phyloP scores from a whole-genome alignment of 2,329 filamentous ascomycete species.

The Sordariomycetes sp. region DNA sequence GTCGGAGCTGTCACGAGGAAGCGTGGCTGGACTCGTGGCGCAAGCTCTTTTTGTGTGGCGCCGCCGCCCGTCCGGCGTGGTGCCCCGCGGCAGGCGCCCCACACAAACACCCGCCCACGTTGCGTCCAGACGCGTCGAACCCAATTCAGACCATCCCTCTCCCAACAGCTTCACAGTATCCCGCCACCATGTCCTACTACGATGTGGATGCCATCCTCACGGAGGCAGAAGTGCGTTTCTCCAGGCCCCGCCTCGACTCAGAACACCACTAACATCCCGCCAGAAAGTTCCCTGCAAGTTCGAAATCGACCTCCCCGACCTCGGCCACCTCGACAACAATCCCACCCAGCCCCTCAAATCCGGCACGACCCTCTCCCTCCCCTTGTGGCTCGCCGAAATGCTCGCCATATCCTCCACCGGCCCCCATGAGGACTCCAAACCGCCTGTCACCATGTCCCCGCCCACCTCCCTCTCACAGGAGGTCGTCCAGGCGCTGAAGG shows the following conservation, averaged over 20 bases:
- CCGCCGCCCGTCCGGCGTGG: neutral
- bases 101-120: neutral
- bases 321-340: slow-evolving; percentile 85
- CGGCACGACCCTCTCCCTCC: slow-evolving; percentile 71
- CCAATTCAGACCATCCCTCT: neutral
- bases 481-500: slow-evolving; percentile 82
- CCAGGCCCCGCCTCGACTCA: neutral
- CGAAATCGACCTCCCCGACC: slow-evolving; percentile 74
- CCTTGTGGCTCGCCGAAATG: slow-evolving; percentile 92
- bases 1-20: neutral
- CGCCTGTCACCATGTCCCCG: slow-evolving; percentile 71
- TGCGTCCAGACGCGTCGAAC: neutral
- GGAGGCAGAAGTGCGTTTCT: slow-evolving; percentile 56
- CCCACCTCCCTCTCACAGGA: slow-evolving; percentile 66
- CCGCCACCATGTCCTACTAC: slow-evolving; percentile 59
- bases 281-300: slow-evolving; percentile 96
- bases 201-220: slow-evolving; percentile 77
- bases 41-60: neutral
- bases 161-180: neutral
- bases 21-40: neutral
- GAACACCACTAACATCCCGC: neutral
- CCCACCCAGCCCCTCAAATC: slow-evolving; percentile 60
- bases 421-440: slow-evolving; percentile 28
- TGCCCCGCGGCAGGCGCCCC: neutral
- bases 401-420: slow-evolving; percentile 58